Percentiles rank a stretch among this genome's conserved stretches.
These are phyloP conservation scores for Talaromyces sp. DNA, from an alignment of 2,329 filamentous ascomycete genomes.

Conservation along the genomic window DNA sequence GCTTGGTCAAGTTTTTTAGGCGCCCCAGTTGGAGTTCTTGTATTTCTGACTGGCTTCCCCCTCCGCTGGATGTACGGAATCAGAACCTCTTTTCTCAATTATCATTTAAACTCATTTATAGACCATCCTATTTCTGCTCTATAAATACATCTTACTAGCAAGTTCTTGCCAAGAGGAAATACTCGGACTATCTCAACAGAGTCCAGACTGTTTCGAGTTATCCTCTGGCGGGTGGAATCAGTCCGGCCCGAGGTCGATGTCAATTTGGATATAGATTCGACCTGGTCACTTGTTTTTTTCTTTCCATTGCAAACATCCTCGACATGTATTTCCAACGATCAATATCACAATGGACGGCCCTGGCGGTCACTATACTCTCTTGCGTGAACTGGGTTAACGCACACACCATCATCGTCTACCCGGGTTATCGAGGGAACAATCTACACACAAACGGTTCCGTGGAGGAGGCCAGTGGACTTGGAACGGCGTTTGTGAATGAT, in stretches of 20 bases:
- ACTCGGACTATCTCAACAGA: neutral
- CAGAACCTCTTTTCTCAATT: neutral
- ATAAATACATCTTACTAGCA: neutral
- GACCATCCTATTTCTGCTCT: neutral
- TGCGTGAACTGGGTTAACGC: conserved; percentile 39
- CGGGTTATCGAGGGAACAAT: conserved; percentile 82
- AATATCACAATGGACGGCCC: conserved; percentile 13
- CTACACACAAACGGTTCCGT: conserved; percentile 66
- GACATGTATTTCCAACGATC: conserved; percentile 10
- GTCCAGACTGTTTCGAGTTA: neutral
- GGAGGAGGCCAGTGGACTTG: conserved; percentile 42
- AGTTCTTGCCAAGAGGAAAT: neutral
- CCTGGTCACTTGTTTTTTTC: neutral
- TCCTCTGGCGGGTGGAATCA: neutral
- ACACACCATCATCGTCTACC: conserved; percentile 80
- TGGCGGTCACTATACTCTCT: conserved; percentile 10
- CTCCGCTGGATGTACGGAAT: neutral
- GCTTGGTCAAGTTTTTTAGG: too few species aligned
- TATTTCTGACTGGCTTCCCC: conserved; percentile 7
- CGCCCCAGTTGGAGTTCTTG: neutral
- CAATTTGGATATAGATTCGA: neutral
- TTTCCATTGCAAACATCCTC: neutral
- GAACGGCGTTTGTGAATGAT: conserved; percentile 42
- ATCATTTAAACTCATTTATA: neutral
- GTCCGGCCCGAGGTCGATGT: neutral